Percentiles rank a stretch among this genome's conserved stretches.
phyloP scores from a whole-genome alignment of 169 alveolate species.

The Perkinsus olseni region DNA sequence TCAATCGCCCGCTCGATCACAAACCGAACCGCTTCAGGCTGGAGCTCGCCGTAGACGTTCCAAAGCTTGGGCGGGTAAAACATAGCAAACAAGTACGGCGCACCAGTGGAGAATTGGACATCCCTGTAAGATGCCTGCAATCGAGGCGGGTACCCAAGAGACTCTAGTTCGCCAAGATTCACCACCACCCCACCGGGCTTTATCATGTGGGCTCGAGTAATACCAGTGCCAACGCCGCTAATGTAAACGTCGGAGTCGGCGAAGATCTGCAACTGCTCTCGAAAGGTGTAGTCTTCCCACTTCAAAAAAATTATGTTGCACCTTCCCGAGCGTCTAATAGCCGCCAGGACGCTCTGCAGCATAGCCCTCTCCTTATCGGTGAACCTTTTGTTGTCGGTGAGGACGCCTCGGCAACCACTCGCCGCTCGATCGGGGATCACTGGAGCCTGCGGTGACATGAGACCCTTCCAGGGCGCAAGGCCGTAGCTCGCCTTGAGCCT shows the following conservation, averaged over 20 bases:
- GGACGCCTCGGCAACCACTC: not conserved
- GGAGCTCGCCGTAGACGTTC: not conserved
- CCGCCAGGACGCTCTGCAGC: not conserved
- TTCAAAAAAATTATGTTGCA: not conserved
- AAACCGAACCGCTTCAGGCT: not conserved
- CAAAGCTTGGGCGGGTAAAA: not conserved
- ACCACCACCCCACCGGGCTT: not conserved
- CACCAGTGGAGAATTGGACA: not conserved
- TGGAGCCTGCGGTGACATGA: not conserved
- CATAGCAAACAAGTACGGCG: not conserved
- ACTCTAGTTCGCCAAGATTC: not conserved
- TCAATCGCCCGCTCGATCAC: not conserved
- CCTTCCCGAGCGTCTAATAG: not conserved
- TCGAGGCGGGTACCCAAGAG: not conserved
- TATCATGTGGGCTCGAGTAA: not conserved
- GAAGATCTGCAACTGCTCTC: not conserved
- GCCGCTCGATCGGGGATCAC: not conserved
- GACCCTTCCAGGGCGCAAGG: not conserved
- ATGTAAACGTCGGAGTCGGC: not conserved
- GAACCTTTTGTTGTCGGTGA: not conserved
- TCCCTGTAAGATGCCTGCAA: not conserved
- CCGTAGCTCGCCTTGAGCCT: not conserved
- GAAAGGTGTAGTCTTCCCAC: not conserved
- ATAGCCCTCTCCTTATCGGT: not conserved
- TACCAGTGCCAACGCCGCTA: not conserved